A percentile compares a stretch with the other conserved stretches of the same genome.
Conservation (phyloP, 768 basidiomycete genomes). For the Cystoderma amianthinum region DNA sequence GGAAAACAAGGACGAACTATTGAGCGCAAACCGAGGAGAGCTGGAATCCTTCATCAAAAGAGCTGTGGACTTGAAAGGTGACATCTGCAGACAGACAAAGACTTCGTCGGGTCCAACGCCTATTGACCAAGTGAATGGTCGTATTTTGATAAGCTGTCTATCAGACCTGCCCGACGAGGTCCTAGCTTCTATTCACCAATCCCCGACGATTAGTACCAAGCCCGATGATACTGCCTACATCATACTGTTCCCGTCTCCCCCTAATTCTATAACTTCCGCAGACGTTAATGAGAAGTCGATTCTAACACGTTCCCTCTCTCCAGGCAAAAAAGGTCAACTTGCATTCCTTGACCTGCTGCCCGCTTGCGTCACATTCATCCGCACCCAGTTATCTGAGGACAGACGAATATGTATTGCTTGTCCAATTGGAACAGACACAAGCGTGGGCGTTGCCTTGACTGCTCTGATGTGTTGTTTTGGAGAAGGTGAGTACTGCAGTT, state of each 20-base stretch:
- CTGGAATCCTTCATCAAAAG: slow-evolving; percentile 38
- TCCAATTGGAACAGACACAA: slow-evolving; percentile 51
- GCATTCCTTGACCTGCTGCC: slow-evolving; percentile 46
- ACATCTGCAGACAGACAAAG: neutral
- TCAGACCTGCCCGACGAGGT: slow-evolving; percentile 12
- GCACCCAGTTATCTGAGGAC: slow-evolving; percentile 24
- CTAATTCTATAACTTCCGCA: neutral
- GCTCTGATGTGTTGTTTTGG: slow-evolving; percentile 55
- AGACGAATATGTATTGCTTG: slow-evolving; percentile 43
- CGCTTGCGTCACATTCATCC: slow-evolving; percentile 37
- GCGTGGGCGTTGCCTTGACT: slow-evolving; percentile 49
- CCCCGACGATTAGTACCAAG: neutral
- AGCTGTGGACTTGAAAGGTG: slow-evolving; percentile 12
- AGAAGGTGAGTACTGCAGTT: slow-evolving; percentile 37
- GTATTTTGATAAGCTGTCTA: slow-evolving; percentile 30
- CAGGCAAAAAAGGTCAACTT: slow-evolving; percentile 49
- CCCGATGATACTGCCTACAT: neutral
- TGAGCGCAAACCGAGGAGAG: slow-evolving; percentile 37
- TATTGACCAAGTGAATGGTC: slow-evolving; percentile 28
- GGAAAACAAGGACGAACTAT: slow-evolving; percentile 41
- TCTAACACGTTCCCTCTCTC: neutral
- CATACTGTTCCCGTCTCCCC: neutral
- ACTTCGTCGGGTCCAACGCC: slow-evolving; percentile 5
- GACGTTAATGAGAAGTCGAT: too few relatives aligned
- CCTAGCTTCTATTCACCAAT: neutral